Evolutionary conservation across 2,329 filamentous ascomycete species (phyloP), one percentile per base, ranked within the genome.

Genomic region (Dactylella cylindrospora): DNA sequence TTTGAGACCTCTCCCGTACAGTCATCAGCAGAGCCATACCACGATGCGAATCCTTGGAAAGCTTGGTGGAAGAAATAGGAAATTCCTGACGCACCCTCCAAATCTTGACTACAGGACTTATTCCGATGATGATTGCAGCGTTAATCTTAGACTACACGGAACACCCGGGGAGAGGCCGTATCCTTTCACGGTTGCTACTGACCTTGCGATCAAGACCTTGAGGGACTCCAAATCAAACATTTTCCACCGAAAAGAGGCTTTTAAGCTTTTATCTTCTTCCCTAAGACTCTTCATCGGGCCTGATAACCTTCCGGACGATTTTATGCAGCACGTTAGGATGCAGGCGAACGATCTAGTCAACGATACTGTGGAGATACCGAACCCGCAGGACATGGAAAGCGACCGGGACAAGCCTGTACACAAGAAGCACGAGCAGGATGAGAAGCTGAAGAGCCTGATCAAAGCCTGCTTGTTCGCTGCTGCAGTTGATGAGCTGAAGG

Each of bases 11-110:
- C 85, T 90, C 65, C 93, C 93, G 0, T 95, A 98, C 73, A 95
- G 87, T 69, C 94, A 98, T 72, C 95, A 96, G 73, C 91, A 97
- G 70, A 88, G 94, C 0, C 93, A 99, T 71, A 97, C 93, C 0
- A 97, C 93, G 0, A 95, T 98, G 84, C 80, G 93, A 38, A 98
- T 99, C 54, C 79, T 99, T 1, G 93, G 93, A 10, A 98, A 99
- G 73, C 80, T 99, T 9, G 93, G 94, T 38, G 93, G 93, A 5
- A 84, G 93, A 20, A 99, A 98, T 70, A 79, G 94, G 28, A 96
- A 95, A 70, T 98, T 95, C 72, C 85, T 97, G 76, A 95, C 87
- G 4, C 87, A 90, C 40, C 88, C 91, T 1, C 84, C 91, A 4
- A 83, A 85, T n/a, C 80, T 98, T 9, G 80, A 83, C 1, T 97